Conservation (phyloP, 2,329 filamentous ascomycete species). For the Diplocarpon mali region DNA sequence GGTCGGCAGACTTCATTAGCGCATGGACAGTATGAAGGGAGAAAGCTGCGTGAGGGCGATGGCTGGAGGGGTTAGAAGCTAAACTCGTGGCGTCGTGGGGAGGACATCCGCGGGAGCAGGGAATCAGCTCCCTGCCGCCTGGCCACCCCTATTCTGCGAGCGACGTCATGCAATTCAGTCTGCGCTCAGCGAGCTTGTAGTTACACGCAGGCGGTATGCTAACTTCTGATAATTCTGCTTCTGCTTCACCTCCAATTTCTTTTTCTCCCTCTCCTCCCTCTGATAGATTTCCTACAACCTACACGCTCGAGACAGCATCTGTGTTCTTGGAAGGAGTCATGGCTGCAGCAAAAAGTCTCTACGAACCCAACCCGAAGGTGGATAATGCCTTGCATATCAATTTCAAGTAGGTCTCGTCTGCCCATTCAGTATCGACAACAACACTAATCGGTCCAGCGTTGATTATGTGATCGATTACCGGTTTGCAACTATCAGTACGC, state of each 20-base stretch:
- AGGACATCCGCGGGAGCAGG: slow-evolving; percentile 1
- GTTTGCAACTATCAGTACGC: slow-evolving; percentile 53
- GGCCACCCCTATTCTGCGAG: background rate
- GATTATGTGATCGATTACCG: slow-evolving; percentile 83
- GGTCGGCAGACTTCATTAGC: background rate
- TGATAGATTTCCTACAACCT: slow-evolving; percentile 4
- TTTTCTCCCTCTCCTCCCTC: slow-evolving; percentile 1
- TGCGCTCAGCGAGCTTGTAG: background rate
- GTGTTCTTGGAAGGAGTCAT: slow-evolving; percentile 12
- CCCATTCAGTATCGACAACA: background rate
- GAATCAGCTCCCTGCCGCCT: too few relatives aligned
- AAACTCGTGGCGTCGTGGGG: background rate
- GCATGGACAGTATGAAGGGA: background rate
- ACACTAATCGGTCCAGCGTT: slow-evolving; percentile 39
- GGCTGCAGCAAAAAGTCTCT: slow-evolving; percentile 21
- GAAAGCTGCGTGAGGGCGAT: too few relatives aligned
- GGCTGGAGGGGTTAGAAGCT: too few relatives aligned
- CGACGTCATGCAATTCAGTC: slow-evolving; percentile 11
- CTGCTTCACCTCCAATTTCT: slow-evolving; percentile 3
- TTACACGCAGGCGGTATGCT: slow-evolving; percentile 4
- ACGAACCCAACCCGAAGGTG: slow-evolving; percentile 14
- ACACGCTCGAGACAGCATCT: slow-evolving; percentile 4
- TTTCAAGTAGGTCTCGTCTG: slow-evolving; percentile 30
- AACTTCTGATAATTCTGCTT: slow-evolving; percentile 7
- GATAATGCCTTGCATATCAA: slow-evolving; percentile 27